Base-by-base conservation (phyloP, 2,329 filamentous ascomycete species). In the Hypoxylon sp. region DNA sequence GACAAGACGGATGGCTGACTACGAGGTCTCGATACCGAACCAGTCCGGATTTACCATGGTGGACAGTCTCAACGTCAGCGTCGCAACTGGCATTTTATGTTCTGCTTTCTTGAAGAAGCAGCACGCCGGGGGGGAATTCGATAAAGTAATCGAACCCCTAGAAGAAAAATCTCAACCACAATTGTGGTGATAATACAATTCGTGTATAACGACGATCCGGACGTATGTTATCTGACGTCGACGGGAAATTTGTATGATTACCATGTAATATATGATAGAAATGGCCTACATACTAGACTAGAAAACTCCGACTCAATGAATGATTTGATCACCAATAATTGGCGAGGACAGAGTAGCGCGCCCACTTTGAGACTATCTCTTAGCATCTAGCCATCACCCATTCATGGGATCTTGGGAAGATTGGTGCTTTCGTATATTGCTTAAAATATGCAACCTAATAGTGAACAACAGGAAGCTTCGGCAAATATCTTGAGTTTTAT, bases 1-100 rank as follows among this genome's bases (percentile, higher is more conserved):
- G 62, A 80, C 96, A 66, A 88, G 87, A 72, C 87, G 86, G 45
- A 84, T 87, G 63, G 90, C 92, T 0, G 89, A 97, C 71, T 83
- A 83, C 30, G 84, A 90, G 72, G 74, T 91, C 3, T 87, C 90
- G 5, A 93, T 99, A 59, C 85, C 85, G 71, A 87, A 78, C 78
- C 86, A 78, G 78, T 81, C 71, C 70, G 85, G 79, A 45, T 83
- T 74, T 77, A 86, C 75, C 77, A 89, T 72, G 77, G 89, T 99
- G 2, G 95, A 98, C 79, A 97, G 94, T 78, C 81, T 99, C 78
- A 98, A 99, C 77, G 96, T 98, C 41, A 93, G 93, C 76, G 94
- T 97, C 19, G 95, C 96, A 1, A 89, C 93, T 5, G 93, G 89
- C 0, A 82, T 98, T 52, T 81, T 98, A 55, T 90, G 90, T 68